These are phyloP conservation scores for Leucocoprinus leucothites DNA, from an alignment of 768 basidiomycete species.

Conservation along the genomic window DNA sequence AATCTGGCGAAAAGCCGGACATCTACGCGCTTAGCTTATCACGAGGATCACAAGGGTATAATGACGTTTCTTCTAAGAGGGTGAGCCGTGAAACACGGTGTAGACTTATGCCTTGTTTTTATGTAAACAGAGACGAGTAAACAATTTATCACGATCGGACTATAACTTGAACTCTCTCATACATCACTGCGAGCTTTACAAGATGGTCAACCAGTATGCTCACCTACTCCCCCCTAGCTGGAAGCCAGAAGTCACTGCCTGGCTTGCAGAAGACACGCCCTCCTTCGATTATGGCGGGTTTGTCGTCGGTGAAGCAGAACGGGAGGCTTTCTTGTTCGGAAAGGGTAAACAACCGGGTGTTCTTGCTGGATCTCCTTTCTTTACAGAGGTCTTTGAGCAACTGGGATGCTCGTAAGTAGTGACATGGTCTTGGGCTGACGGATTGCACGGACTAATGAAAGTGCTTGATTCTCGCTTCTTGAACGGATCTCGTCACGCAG, in stretches of 20 bases:
- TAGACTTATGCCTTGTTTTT: too few species aligned
- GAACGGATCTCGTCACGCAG: slow-evolving; percentile 33
- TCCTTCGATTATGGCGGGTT: slow-evolving; percentile 97
- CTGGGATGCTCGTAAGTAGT: slow-evolving; percentile 83
- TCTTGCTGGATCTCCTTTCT: slow-evolving; percentile 93
- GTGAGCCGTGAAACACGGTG: too few species aligned
- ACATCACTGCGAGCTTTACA: background rate
- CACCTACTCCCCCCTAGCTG: slow-evolving; percentile 93
- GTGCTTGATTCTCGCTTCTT: background rate
- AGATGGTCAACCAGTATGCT: slow-evolving; percentile 27
- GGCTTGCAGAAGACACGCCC: slow-evolving; percentile 93
- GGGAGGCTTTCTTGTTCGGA: slow-evolving; percentile 86
- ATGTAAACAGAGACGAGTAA: too few species aligned
- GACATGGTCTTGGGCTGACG: background rate
- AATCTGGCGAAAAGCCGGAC: too few species aligned
- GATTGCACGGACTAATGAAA: too few species aligned
- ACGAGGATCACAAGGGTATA: too few species aligned
- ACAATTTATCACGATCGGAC: too few species aligned
- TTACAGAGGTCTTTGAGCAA: slow-evolving; percentile 87
- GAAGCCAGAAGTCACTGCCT: slow-evolving; percentile 75
- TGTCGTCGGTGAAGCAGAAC: slow-evolving; percentile 87
- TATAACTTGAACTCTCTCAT: too few species aligned
- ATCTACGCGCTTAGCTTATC: too few species aligned
- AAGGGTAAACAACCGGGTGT: slow-evolving; percentile 80
- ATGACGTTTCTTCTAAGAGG: too few species aligned